A percentile compares a stretch with the other conserved stretches of the same genome.
Evolutionary conservation across 2,329 filamentous ascomycete genomes (phyloP).

Genomic region (Colletotrichum sp.): DNA sequence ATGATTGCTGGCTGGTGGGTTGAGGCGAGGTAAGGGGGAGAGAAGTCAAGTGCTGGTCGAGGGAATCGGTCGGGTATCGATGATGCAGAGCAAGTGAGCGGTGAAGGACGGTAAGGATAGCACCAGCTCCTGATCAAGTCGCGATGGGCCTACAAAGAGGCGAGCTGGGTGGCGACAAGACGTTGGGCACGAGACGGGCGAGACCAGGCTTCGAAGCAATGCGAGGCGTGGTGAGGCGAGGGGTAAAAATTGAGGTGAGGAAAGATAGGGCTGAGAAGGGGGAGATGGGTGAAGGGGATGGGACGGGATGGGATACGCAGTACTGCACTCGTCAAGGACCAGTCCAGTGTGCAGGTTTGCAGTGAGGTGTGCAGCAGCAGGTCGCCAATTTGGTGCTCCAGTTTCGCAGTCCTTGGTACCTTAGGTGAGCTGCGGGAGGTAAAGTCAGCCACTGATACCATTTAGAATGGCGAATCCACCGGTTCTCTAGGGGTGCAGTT

Average conservation of each 20-base stretch:
- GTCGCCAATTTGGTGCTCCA: neutral
- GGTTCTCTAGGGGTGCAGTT: neutral
- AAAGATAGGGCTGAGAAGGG: slow-evolving; percentile 32
- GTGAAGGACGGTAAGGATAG: slow-evolving; percentile 11
- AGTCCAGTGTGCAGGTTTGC: neutral
- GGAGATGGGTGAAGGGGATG: slow-evolving; percentile 22
- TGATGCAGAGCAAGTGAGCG: slow-evolving; percentile 15
- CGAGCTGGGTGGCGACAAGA: slow-evolving; percentile 12
- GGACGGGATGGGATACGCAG: slow-evolving; percentile 14
- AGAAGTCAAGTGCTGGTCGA: neutral
- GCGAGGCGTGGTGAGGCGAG: slow-evolving; percentile 15
- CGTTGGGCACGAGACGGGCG: slow-evolving; percentile 19
- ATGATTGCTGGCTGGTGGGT: slow-evolving; percentile 36
- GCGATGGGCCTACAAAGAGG: slow-evolving; percentile 17
- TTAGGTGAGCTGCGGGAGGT: neutral
- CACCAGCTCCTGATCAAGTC: slow-evolving; percentile 18
- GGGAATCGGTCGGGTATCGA: slow-evolving; percentile 12
- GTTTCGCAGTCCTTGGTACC: neutral
- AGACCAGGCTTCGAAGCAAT: neutral
- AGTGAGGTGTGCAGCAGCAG: neutral
- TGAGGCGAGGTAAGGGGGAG: neutral
- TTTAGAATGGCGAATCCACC: neutral
- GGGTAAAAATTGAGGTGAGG: slow-evolving; percentile 23
- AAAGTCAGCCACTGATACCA: slow-evolving; percentile 10
- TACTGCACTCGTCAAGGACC: slow-evolving; percentile 3